These are phyloP conservation scores for Oxyria digyna DNA, from an alignment of 148 eudicot genomes.

Conservation along the genomic window DNA sequence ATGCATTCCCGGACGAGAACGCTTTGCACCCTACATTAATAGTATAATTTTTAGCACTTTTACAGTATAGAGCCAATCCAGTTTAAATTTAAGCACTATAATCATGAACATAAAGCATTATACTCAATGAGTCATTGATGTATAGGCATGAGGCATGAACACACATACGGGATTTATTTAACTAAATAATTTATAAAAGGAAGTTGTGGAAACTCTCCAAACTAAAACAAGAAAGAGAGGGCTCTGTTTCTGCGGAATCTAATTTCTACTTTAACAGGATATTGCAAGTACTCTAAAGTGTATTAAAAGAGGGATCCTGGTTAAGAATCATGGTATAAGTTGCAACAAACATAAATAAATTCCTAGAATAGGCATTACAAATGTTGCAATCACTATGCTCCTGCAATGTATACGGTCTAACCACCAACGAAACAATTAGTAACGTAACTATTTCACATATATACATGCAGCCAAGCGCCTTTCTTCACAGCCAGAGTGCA, in stretches of 20 bases:
- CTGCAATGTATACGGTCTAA: neutral
- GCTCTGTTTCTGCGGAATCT: too few species aligned
- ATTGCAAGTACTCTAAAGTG: neutral
- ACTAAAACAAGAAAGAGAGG: neutral
- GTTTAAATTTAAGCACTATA: neutral
- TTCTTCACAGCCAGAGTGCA: neutral
- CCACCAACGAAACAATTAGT: neutral
- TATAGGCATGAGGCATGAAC: too few species aligned
- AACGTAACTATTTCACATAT: neutral
- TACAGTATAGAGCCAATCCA: neutral
- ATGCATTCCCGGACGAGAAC: slow-evolving; percentile 51
- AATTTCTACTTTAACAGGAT: neutral
- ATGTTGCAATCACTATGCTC: neutral
- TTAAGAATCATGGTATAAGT: too few species aligned
- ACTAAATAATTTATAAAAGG: neutral
- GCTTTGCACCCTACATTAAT: slow-evolving; percentile 69
- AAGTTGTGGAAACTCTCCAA: neutral
- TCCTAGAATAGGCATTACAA: neutral
- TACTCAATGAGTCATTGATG: neutral
- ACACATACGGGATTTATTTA: neutral
- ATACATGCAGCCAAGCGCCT: neutral
- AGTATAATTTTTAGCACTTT: slow-evolving; percentile 6
- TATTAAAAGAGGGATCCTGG: too few species aligned
- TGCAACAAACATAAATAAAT: too few species aligned
- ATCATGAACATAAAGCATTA: neutral